Percentiles rank a stretch among this genome's conserved stretches.
Conservation (phyloP, 208 protist genomes). For the Trypanosoma melophagium region DNA sequence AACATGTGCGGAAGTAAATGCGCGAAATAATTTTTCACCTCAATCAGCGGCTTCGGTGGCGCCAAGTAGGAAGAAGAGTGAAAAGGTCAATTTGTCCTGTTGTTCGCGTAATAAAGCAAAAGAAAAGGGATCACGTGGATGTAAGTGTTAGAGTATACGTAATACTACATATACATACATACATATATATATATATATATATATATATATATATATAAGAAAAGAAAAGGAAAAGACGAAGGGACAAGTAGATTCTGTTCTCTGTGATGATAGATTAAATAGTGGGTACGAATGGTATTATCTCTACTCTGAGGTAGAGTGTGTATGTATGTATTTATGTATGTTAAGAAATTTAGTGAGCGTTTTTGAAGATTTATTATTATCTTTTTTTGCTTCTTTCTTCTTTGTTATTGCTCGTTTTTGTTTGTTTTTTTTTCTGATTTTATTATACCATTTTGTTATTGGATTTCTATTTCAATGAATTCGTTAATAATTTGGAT, state of each 20-base stretch:
- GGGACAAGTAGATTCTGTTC: too few species aligned
- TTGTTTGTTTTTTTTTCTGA: slow-evolving; percentile 14
- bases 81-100: slow-evolving; percentile 19
- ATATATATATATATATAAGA: too few species aligned
- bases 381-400: slow-evolving; percentile 7
- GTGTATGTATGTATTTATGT: neutral
- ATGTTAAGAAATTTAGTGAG: neutral
- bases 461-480: slow-evolving; percentile 11
- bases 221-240: too few species aligned
- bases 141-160: slow-evolving; percentile 5
- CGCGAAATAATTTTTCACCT: neutral
- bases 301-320: too few species aligned
- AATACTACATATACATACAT: too few species aligned
- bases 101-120: neutral
- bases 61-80: slow-evolving; percentile 34
- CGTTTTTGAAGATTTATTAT: slow-evolving; percentile 11
- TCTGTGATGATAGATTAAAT: too few species aligned
- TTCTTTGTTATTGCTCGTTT: slow-evolving; percentile 9
- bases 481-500: too few species aligned
- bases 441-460: neutral
- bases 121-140: slow-evolving; percentile 4
- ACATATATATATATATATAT: too few species aligned
- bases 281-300: too few species aligned
- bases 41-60: neutral
- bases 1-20: neutral